These are phyloP conservation scores for Cinnamomum micranthum DNA, from an alignment of 164 flowering plant species.

Conservation along the genomic window DNA sequence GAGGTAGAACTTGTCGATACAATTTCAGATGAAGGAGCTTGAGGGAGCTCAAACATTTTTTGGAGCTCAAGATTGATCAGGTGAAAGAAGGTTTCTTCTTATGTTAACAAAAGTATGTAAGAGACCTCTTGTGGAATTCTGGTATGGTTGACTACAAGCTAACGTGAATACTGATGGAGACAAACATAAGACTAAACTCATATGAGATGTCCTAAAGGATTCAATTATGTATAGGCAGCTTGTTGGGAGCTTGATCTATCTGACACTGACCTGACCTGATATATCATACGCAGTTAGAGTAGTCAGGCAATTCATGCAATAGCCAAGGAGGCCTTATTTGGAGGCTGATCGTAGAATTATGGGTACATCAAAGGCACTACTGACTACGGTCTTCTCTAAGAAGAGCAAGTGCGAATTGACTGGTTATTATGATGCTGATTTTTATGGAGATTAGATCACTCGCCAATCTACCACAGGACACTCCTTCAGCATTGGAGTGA, in stretches of 20 bases:
- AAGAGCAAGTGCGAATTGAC: no score
- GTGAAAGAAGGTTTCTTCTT: neutral
- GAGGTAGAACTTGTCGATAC: neutral
- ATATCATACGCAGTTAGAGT: no score
- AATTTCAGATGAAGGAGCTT: conserved; percentile 6
- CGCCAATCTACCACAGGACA: no score
- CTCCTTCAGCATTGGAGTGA: conserved; percentile 3
- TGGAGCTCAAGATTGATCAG: neutral
- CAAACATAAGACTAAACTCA: neutral
- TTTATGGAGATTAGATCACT: no score
- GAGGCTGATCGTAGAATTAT: no score
- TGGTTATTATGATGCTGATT: no score
- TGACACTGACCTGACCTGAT: no score
- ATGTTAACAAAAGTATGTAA: neutral
- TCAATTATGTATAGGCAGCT: neutral
- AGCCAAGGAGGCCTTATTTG: no score
- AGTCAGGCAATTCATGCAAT: no score
- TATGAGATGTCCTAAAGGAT: neutral
- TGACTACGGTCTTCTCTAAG: no score
- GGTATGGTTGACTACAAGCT: neutral
- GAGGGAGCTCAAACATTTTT: neutral
- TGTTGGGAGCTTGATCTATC: no score
- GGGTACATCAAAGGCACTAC: no score
- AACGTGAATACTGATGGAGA: neutral
- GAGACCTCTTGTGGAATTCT: neutral